Evolutionary conservation across 2,329 filamentous ascomycete genomes (phyloP), one percentile per base, ranked within the genome.

Genomic region (Lachnellula occidentalis): DNA sequence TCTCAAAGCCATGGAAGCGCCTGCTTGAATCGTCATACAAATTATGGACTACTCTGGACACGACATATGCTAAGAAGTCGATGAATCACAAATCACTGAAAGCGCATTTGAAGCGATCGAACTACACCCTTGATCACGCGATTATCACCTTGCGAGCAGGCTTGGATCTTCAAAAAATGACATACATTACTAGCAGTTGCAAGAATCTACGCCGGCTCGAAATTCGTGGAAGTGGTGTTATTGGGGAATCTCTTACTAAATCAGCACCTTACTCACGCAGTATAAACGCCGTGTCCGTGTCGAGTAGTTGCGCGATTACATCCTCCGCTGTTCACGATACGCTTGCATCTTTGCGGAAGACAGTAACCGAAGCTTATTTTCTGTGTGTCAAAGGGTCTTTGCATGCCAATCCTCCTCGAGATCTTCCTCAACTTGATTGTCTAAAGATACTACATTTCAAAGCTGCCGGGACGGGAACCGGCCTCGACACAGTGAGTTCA

Each of bases 1-100:
- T 70, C 31, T 63, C 59, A 14, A 65, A 64, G 34, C 47, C 59
- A 36, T 70, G 68, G 68, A 69, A 66, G 42, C 47, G 37, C 1
- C 45, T 67, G 24, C 55, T 70, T 4, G 67, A 68, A 50, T 62
- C 61, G 9, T 62, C 55, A n/a, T 59, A 58, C 41, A 59, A 62
- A 17, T 55, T 70, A 5, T 70, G 67, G 67, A 65, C 62, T 2
- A 62, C 50, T 3, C 46, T 70, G 5, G 67, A 70, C 55, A 67
- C 62, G 3, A 62, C 56, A 4, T 34, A 46, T 37, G 53, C 57
- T 22, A 48, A 46, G 45, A 63, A 50, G 45, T 9, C 45, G 0
- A 54, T 68, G 22, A 60, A 48, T 15, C 47, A 58, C 24, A 63
- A 55, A 15, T 61, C 66, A 4, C 31, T 70, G n/a, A 63, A 53